Evolutionary conservation across 1,284 basidiomycete species (phyloP).

Genomic region (Pholiota adiposa): DNA sequence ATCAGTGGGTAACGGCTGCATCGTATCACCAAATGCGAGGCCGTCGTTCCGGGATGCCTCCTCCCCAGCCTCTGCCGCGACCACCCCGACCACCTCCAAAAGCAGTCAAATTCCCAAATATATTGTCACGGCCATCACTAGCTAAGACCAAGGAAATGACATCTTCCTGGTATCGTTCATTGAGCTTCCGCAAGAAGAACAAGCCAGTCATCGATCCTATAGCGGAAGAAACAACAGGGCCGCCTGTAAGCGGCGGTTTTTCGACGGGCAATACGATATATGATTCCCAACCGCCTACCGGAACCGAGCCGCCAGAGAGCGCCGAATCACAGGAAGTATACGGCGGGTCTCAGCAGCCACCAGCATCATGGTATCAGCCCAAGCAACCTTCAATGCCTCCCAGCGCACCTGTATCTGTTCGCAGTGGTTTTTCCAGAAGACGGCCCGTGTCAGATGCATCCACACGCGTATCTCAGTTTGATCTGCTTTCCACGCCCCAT

Average conservation of each 20-base stretch:
- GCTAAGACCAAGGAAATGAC: slow-evolving; percentile 35
- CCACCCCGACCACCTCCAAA: slow-evolving; percentile 16
- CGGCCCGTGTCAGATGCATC: slow-evolving; percentile 28
- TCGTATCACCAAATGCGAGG: slow-evolving; percentile 26
- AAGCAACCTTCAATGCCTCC: slow-evolving; percentile 15
- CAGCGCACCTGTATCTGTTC: slow-evolving; percentile 13
- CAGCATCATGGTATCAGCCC: slow-evolving; percentile 26
- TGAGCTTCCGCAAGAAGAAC: slow-evolving; percentile 36
- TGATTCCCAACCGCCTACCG: slow-evolving; percentile 13
- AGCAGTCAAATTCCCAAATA: slow-evolving; percentile 25
- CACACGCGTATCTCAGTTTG: slow-evolving; percentile 41
- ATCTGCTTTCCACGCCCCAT: slow-evolving; percentile 32
- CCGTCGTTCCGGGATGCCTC: too few relatives aligned
- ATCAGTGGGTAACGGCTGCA: slow-evolving; percentile 39
- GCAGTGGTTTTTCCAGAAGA: slow-evolving; percentile 17
- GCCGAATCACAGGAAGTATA: slow-evolving; percentile 20
- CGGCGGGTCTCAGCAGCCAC: slow-evolving; percentile 10
- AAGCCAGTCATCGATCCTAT: slow-evolving; percentile 36
- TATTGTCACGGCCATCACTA: slow-evolving; percentile 23
- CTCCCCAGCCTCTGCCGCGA: slow-evolving; percentile 14
- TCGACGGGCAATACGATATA: slow-evolving; percentile 11
- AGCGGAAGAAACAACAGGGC: slow-evolving; percentile 24
- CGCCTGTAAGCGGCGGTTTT: slow-evolving; percentile 8
- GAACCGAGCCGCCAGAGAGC: slow-evolving; percentile 10
- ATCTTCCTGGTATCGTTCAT: slow-evolving; percentile 39